A percentile compares a stretch with the other conserved stretches of the same genome.
These are phyloP conservation scores for Penicillium turbatum DNA, from an alignment of 495 filamentous ascomycete genomes.

Conservation along the genomic window DNA sequence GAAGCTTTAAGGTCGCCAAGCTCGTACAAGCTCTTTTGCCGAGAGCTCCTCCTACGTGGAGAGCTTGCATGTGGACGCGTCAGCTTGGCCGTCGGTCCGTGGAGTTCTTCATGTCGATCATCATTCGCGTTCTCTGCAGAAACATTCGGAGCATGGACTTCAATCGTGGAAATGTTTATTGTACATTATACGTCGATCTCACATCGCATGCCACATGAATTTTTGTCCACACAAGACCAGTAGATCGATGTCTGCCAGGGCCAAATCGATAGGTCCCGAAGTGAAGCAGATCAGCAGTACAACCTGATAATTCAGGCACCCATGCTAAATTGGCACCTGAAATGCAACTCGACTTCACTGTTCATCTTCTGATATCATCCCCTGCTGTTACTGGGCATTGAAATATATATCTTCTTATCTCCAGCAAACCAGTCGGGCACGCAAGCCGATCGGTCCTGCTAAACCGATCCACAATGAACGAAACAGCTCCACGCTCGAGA, in stretches of 20 bases:
- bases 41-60: neutral
- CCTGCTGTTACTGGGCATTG: neutral
- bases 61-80: conserved; percentile 2
- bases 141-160: neutral
- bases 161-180: neutral
- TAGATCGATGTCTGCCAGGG: no score
- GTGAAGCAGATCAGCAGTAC: no score
- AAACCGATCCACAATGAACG: neutral
- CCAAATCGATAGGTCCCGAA: no score
- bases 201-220: no score
- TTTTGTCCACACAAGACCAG: no score
- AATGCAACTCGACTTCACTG: no score
- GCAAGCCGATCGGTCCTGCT: neutral
- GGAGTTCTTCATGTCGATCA: neutral
- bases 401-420: no score
- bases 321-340: no score
- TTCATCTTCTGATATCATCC: neutral
- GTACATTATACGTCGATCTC: no score
- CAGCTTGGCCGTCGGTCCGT: neutral
- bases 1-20: neutral
- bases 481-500: neutral
- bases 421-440: neutral
- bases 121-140: neutral
- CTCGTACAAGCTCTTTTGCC: conserved; percentile 5
- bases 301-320: no score